Conservation (phyloP, 345 rosid genomes). For the Salix brachista region DNA sequence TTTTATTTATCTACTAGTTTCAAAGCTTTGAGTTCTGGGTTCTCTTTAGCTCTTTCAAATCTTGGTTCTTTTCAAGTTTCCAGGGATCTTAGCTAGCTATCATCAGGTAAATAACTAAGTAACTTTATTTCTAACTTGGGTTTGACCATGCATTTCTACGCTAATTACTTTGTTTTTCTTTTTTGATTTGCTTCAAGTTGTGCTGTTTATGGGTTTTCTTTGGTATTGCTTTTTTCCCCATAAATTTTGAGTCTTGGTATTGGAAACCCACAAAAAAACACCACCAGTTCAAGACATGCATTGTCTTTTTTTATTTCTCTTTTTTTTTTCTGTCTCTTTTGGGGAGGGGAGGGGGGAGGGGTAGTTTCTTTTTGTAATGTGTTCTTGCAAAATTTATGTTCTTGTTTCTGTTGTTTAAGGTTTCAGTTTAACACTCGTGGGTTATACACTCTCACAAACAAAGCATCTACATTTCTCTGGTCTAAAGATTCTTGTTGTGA, state of each 20-base stretch:
- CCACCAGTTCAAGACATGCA: background rate
- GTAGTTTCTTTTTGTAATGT: background rate
- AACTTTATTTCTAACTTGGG: too few relatives aligned
- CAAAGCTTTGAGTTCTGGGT: background rate
- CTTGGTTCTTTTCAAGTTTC: background rate
- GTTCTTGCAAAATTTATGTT: background rate
- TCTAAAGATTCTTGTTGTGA: background rate
- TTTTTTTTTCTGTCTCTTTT: too few relatives aligned
- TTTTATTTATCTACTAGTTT: background rate
- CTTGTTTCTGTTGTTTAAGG: background rate
- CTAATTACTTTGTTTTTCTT: background rate
- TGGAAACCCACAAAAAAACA: background rate
- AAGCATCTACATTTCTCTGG: background rate
- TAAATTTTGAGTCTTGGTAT: background rate
- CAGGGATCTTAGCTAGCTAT: background rate
- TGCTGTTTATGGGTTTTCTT: background rate
- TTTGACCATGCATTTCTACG: background rate
- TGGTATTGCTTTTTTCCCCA: background rate
- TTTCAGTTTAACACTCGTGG: background rate
- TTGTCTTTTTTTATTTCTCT: background rate
- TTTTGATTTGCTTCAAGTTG: background rate
- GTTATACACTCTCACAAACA: background rate
- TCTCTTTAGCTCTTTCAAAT: background rate
- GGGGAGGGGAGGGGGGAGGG: too few relatives aligned
- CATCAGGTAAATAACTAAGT: background rate